Percentiles rank a stretch among this genome's conserved stretches.
Conservation (phyloP, 257 asterid genomes). For the Solanum clarkiae region DNA sequence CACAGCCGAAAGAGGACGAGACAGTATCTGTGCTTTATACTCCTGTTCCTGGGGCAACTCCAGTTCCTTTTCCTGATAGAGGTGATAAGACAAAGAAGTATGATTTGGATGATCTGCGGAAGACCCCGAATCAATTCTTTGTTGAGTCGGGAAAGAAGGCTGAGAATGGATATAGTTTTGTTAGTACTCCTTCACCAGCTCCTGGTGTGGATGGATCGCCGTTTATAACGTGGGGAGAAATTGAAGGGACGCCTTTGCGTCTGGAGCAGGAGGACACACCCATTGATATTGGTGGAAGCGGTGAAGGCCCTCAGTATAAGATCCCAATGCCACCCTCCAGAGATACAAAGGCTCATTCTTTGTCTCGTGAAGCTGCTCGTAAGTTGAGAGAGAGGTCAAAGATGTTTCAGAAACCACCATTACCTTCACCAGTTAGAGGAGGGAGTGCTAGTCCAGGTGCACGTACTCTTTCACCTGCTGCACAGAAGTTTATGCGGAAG, state of each 20-base stretch:
- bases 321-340: constrained; percentile 85
- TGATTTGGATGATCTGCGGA: constrained; percentile 85
- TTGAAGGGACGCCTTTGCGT: constrained; percentile 90
- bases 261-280: constrained; percentile 93
- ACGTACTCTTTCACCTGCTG: constrained; percentile 67
- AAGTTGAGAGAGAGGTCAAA: constrained; percentile 78
- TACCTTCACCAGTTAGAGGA: constrained; percentile 82
- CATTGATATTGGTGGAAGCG: constrained; percentile 80
- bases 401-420: constrained; percentile 88
- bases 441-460: constrained; percentile 79
- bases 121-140: constrained; percentile 64
- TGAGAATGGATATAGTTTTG: constrained; percentile 78
- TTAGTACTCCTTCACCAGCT: constrained; percentile 92
- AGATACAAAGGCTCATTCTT: constrained; percentile 75
- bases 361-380: constrained; percentile 91
- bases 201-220: constrained; percentile 91
- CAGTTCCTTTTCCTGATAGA: constrained; percentile 39
- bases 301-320: constrained; percentile 73
- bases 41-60: constrained; percentile 67
- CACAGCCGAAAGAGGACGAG: constrained; percentile 39
- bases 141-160: constrained; percentile 72
- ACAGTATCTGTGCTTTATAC: constrained; percentile 55
- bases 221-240: constrained; percentile 93
- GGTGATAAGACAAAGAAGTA: constrained; percentile 61
- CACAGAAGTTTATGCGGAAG: constrained; percentile 80